phyloP scores from a whole-genome alignment of 441 rosid species.

The Geranium incanum region DNA sequence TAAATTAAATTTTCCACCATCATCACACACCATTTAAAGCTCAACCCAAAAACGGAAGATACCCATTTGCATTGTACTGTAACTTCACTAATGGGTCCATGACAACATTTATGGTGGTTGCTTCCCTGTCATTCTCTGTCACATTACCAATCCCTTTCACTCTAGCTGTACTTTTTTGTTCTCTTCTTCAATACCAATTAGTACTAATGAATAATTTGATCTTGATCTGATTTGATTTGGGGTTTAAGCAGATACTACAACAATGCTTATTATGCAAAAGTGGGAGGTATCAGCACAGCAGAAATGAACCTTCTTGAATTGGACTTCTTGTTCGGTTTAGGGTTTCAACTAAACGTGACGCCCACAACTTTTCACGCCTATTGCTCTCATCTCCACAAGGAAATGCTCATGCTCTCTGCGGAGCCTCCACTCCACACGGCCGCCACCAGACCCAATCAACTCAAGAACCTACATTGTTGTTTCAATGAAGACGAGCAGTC shows the following conservation, averaged over 20 bases:
- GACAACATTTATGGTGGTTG: slow-evolving; percentile 13
- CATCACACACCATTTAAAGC: slow-evolving; percentile 9
- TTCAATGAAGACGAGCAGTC: slow-evolving; percentile 46
- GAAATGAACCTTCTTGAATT: slow-evolving; percentile 86
- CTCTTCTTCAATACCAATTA: too few relatives aligned
- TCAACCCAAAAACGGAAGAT: slow-evolving; percentile 14
- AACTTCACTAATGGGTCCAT: neutral
- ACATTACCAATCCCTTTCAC: neutral
- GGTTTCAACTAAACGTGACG: slow-evolving; percentile 67
- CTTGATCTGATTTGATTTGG: neutral
- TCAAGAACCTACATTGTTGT: slow-evolving; percentile 31
- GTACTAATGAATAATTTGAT: neutral
- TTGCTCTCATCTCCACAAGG: slow-evolving; percentile 47
- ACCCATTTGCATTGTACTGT: slow-evolving; percentile 12
- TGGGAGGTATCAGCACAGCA: slow-evolving; percentile 72
- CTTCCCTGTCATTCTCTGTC: slow-evolving; percentile 21
- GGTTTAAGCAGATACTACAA: slow-evolving; percentile 51
- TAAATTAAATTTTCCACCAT: slow-evolving; percentile 15
- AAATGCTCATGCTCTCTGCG: slow-evolving; percentile 40
- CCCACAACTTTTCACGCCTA: slow-evolving; percentile 54
- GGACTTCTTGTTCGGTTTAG: slow-evolving; percentile 73
- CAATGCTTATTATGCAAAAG: slow-evolving; percentile 71
- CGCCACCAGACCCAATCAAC: neutral
- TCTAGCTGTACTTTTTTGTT: slow-evolving; percentile 5
- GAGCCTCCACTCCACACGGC: slow-evolving; percentile 20